Conservation (phyloP, 2,329 filamentous ascomycete species). For the Colletotrichum brevisporum region DNA sequence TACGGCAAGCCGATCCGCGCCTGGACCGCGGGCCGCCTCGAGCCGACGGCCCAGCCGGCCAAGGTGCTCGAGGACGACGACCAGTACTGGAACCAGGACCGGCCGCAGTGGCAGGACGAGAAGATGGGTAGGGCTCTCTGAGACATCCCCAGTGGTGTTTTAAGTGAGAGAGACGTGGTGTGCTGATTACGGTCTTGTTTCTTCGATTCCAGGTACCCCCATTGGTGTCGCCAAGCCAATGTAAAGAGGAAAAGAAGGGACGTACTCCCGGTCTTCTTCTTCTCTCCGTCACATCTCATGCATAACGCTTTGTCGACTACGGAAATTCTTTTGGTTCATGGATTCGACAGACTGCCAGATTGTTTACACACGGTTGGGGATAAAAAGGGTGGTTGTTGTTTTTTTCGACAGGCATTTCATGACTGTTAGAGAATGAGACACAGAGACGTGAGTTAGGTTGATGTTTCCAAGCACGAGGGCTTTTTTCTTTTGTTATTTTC, state of each 20-base stretch:
- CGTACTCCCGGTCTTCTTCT: neutral
- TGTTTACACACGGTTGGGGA: conserved; percentile 1
- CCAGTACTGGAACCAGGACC: conserved; percentile 40
- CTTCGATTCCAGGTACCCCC: conserved; percentile 12
- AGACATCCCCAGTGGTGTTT: neutral
- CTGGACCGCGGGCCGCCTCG: conserved; percentile 41
- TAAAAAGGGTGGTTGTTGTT: neutral
- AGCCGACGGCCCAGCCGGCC: conserved; percentile 13
- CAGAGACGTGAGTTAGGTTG: too few species aligned
- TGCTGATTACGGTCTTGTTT: conserved; percentile 7
- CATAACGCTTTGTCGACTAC: too few species aligned
- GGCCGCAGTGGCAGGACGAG: conserved; percentile 39
- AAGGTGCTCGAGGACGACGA: conserved; percentile 40
- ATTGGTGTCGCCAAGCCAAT: conserved; percentile 29
- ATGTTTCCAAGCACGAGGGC: neutral
- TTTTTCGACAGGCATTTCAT: conserved; percentile 3
- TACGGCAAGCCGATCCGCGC: conserved; percentile 42
- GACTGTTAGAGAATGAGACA: conserved; percentile 7
- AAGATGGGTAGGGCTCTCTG: conserved; percentile 35
- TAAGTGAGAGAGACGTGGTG: neutral
- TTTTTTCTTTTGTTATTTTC: neutral
- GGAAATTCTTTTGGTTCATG: neutral
- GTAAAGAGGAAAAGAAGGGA: neutral
- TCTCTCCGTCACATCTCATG: neutral
- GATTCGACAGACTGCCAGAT: conserved; percentile 7